phyloP scores from a whole-genome alignment of 2,329 filamentous ascomycete species.

The Claviceps lovelessii region DNA sequence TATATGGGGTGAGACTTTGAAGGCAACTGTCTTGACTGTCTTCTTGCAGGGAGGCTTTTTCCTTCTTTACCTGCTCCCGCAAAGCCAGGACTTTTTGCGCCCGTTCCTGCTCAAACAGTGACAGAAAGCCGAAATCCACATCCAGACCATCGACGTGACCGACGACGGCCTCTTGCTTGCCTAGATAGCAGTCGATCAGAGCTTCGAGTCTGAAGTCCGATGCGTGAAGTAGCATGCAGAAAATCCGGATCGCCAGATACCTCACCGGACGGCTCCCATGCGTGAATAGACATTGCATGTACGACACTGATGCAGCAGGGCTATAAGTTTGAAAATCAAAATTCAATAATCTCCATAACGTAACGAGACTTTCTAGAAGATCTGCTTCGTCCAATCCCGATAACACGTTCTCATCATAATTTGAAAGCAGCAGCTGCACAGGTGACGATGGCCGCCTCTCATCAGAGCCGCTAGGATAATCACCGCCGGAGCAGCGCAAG shows the following conservation, averaged over 20 bases:
- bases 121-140: constrained; percentile 67
- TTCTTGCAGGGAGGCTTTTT: constrained; percentile 6
- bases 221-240: constrained; percentile 64
- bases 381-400: constrained; percentile 10
- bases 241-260: constrained; percentile 69
- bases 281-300: constrained; percentile 54
- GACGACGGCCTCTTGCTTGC: constrained; percentile 41
- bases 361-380: constrained; percentile 18
- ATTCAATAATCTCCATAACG: constrained; percentile 65
- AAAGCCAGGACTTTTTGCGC: constrained; percentile 30
- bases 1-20: constrained; percentile 43
- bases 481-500: constrained; percentile 35
- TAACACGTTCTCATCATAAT: constrained; percentile 15
- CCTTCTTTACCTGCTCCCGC: constrained; percentile 22
- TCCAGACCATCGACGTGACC: constrained; percentile 61
- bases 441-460: constrained; percentile 9
- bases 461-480: not conserved
- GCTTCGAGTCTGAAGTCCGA: constrained; percentile 66
- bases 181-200: constrained; percentile 54
- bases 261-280: constrained; percentile 47
- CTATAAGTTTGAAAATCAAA: constrained; percentile 59
- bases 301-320: constrained; percentile 46
- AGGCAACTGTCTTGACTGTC: constrained; percentile 6
- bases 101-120: constrained; percentile 42
- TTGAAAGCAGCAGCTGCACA: constrained; percentile 18